Base-by-base conservation (phyloP, 192 early-diverging fungal species). In the Mortierella antarctica region DNA sequence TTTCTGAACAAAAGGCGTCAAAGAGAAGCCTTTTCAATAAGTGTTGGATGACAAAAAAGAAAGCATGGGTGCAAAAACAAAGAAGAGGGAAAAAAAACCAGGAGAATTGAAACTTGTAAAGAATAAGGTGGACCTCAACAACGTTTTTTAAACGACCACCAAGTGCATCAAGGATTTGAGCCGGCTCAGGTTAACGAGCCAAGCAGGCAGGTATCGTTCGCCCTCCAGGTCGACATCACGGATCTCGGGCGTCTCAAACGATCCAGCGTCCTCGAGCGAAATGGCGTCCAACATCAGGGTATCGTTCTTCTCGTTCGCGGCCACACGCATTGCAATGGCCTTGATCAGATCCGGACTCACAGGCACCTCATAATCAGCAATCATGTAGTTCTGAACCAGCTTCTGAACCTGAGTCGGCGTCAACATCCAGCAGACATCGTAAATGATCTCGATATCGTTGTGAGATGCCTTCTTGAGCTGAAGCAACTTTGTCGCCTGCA, bases 381-480 rank as follows among this genome's bases (percentile, higher is more conserved):
- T 93, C 63, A 94, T 93, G 83, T 99, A 99, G 79, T 98, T 92
- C 23, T 93, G 94, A 18, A 99, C 90, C 47, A 99, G 83, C 87
- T 98, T 99, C 85, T 97, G 96, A 79, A 99, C 96, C 88, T 99
- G 98, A 3, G 96, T 93, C 5, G 96, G 93, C 68, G 96, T 97
- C 64, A 99, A 86, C 74, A 98, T 86, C 89, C 95, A 97, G 85
- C 97, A 98, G 41, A 99, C 97, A 86, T 98, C 97, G 73, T 99
- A 99, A 74, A 99, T 98, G 57, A 94, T 97, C 82, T 98, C 95
- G 66, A 99, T 97, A 77, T 99, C 98, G 48, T 57, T 73, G 5
- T 88, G 87, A 11, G 88, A 85, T 11, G 91, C 94, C 88, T 97
- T 97, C 87, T 96, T 96, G 76, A 99, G 87, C 81, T 98, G 98